Evolutionary conservation across 768 basidiomycete species (phyloP), one percentile per base, ranked within the genome.

Genomic region (Scleroderma citrinum): DNA sequence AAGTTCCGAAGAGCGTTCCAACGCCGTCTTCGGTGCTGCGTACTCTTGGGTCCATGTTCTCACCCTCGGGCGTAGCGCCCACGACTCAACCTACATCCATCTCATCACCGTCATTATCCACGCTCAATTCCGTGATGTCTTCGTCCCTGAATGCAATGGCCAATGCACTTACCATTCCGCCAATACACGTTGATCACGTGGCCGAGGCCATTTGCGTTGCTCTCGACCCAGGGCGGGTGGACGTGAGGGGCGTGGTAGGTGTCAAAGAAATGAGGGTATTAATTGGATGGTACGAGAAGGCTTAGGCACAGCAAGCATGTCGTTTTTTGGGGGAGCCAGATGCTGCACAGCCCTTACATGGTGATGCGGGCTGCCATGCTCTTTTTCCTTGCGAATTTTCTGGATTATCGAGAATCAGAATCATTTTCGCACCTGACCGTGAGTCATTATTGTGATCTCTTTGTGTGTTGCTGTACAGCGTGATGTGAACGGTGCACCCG

Each of bases 181-280:
- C 96, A 2, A 81, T 98, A 37, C 95, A 98, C 60, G 92, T 97
- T 19, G 96, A 99, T 58, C 91, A 93, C 53, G 92, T 98, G 39
- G 96, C 87, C 3, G 81, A 85, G 57, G 90, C 92, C 1, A 77
- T 92, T 7, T 82, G 86, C 51, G 74, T 83, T 17, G 76, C 78
- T 31, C 71, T 84, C 49, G 76, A 82, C 58, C 68, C 69, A 32
- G 59, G 61, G 42, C 71, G 69, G 29, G 32, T 29, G 52, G 73
- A 74, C 37, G 69, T 91, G 41, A 63, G 61, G 46, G 90, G 88
- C 37, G 78, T 84, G 19, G 70, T 92, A 24, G 83, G 76, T 10
- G 88, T 92, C 48, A 64, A 62, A 49, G 72, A 74, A 56, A 94
- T 95, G 85, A 76, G 85, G 53, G 74, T 81, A 58, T 66, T 92